Evolutionary conservation across 768 basidiomycete genomes (phyloP), one percentile per base, ranked within the genome.

Genomic region (Amylocystis lapponica): DNA sequence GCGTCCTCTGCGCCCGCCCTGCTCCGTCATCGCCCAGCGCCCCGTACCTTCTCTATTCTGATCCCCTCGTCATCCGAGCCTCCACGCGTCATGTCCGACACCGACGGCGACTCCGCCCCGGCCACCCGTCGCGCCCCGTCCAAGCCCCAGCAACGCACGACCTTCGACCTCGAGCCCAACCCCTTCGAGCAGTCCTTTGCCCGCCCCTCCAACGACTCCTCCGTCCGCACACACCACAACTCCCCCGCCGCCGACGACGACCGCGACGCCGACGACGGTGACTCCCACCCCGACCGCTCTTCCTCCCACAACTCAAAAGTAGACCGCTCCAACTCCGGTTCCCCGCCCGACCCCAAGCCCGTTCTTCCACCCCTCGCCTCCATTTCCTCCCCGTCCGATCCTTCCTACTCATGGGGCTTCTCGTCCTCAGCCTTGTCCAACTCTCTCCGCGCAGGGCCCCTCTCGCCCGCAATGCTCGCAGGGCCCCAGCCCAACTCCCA

Each of bases 391-490:
- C 81, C 82, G 8, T 71, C 79, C 10, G 82, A 80, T 51, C 65
- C 65, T 4, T 61, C 69, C 19, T 76, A 75, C 46, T 62, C 61
- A 44, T 81, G 91, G 87, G 75, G 70, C 27, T 81, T 81, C 59
- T 72, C 76, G 31, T 63, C 75, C 12, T 60, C 64, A 20, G 72
- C 80, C 32, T 66, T 83, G 37, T 65, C 72, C 32, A 86, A 86
- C 63, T 93, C 90, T 2, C 79, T 98, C 26, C 82, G 95, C 35
- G 78, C 93, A 0, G 95, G 94, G 4, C 95, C 95, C 1, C 82
- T 98, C 42, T 92, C 89, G 5, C 95, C 95, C 23, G 93, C 95
- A 42, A 95, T 97, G 90, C 83, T 96, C 47, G 81, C 89, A 21
- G 95, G 87, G 8, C 94, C 92, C 3, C 82, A 80, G 60, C 55